Conservation (phyloP, 768 basidiomycete genomes). For the Tulasnella calospora region DNA sequence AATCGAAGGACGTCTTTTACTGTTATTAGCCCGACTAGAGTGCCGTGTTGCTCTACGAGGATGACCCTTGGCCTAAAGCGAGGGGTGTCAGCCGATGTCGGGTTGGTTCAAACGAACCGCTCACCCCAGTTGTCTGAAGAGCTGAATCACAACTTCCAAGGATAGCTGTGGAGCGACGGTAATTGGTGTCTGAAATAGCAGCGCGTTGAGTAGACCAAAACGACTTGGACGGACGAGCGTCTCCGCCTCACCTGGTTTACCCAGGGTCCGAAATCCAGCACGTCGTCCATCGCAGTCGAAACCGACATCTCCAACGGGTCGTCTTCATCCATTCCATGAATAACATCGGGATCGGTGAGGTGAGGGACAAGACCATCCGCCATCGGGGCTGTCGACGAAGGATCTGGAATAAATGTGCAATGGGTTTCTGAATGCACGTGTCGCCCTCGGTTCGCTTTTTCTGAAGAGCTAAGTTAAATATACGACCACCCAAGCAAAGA, state of each 20-base stretch:
- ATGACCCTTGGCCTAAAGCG: slow-evolving; percentile 83
- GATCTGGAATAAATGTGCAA: slow-evolving; percentile 62
- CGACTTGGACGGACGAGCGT: background rate
- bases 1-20: slow-evolving; percentile 94
- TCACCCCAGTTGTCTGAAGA: slow-evolving; percentile 97
- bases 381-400: slow-evolving; percentile 20
- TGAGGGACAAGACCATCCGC: slow-evolving; percentile 47
- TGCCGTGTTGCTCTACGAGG: slow-evolving; percentile 81
- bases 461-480: slow-evolving; percentile 33
- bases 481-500: background rate
- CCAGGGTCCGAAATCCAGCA: slow-evolving; percentile 65
- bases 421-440: slow-evolving; percentile 58
- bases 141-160: slow-evolving; percentile 93
- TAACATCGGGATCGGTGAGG: slow-evolving; percentile 33
- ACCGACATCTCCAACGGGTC: slow-evolving; percentile 56
- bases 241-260: slow-evolving; percentile 74
- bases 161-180: slow-evolving; percentile 89
- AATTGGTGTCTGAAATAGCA: slow-evolving; percentile 71
- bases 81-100: background rate
- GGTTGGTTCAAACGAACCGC: slow-evolving; percentile 34
- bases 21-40: slow-evolving; percentile 79
- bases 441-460: slow-evolving; percentile 62
- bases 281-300: slow-evolving; percentile 30
- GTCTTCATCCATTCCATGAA: slow-evolving; percentile 60
- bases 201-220: background rate